Conservation (phyloP, 1,284 basidiomycete species). For the Apiotrichum porosum region DNA sequence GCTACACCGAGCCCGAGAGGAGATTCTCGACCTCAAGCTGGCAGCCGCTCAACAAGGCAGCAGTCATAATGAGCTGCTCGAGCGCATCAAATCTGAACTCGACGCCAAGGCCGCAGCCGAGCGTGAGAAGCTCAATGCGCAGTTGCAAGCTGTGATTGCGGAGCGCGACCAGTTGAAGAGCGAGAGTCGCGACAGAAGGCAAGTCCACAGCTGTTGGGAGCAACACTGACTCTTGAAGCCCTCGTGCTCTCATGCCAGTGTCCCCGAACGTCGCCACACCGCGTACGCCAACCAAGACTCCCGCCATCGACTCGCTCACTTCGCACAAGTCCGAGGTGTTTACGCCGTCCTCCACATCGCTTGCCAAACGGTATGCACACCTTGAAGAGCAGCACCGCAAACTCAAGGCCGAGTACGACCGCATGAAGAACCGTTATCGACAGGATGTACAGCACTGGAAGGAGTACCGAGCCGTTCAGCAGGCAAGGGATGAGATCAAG, state of each 20-base stretch:
- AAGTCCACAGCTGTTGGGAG: too few relatives aligned
- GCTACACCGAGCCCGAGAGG: conserved; percentile 4
- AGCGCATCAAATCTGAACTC: too few relatives aligned
- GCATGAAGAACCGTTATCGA: conserved; percentile 17
- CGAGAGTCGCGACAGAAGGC: background rate
- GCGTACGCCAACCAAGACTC: conserved; percentile 6
- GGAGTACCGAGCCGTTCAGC: conserved; percentile 30
- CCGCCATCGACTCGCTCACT: background rate
- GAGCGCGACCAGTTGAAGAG: background rate
- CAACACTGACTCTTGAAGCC: background rate
- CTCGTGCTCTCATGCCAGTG: conserved; percentile 17
- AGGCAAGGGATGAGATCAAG: conserved; percentile 22
- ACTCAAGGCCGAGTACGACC: conserved; percentile 24
- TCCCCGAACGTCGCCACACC: conserved; percentile 16
- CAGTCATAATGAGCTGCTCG: too few relatives aligned
- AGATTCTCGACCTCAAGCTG: background rate
- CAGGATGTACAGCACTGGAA: conserved; percentile 29
- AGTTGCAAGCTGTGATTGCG: background rate
- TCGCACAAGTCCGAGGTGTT: background rate
- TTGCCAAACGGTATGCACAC: conserved; percentile 17
- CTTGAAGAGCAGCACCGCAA: conserved; percentile 23
- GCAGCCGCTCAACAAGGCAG: too few relatives aligned
- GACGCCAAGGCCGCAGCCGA: background rate
- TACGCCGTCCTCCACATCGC: background rate
- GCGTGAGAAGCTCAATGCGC: background rate